Percentiles rank a stretch among this genome's conserved stretches.
Conservation (phyloP, 768 basidiomycete species). For the Russula emetica region DNA sequence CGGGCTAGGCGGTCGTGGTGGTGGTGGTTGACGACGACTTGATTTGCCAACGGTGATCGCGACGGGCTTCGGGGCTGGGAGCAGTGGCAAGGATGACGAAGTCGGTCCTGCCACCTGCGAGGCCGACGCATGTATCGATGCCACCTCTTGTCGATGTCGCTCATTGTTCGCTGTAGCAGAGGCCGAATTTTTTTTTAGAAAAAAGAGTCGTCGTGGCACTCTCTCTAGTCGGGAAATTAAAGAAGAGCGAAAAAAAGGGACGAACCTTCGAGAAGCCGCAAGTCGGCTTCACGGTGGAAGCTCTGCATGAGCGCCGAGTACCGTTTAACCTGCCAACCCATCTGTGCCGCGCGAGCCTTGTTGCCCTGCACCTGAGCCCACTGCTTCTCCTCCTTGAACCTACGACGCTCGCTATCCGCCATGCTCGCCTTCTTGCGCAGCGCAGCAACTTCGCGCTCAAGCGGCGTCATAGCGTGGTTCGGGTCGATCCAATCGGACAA, state of each 20-base stretch:
- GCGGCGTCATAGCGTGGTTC: slow-evolving; percentile 52
- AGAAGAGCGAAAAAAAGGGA: no score
- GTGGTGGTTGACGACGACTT: background rate
- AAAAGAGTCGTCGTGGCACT: no score
- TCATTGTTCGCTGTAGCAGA: slow-evolving; percentile 30
- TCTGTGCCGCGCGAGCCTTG: slow-evolving; percentile 64
- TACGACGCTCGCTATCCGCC: slow-evolving; percentile 76
- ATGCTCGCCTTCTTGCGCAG: slow-evolving; percentile 73
- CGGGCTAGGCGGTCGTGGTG: slow-evolving; percentile 6
- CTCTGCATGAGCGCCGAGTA: slow-evolving; percentile 78
- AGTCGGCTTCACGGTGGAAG: slow-evolving; percentile 73
- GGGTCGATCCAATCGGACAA: slow-evolving; percentile 62
- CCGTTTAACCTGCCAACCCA: slow-evolving; percentile 80
- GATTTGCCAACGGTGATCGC: slow-evolving; percentile 19
- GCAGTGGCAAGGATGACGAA: slow-evolving; percentile 5
- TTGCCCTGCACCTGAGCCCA: slow-evolving; percentile 84
- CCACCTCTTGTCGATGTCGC: slow-evolving; percentile 28
- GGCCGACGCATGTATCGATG: slow-evolving; percentile 24
- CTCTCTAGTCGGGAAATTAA: background rate
- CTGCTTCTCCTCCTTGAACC: slow-evolving; percentile 81
- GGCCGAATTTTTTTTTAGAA: no score
- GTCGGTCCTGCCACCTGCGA: slow-evolving; percentile 22
- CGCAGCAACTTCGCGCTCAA: slow-evolving; percentile 70
- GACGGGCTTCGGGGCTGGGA: slow-evolving; percentile 14
- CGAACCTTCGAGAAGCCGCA: slow-evolving; percentile 61